Conservation (phyloP, 2,329 filamentous ascomycete species). For the Cordyceps pruinosa region DNA sequence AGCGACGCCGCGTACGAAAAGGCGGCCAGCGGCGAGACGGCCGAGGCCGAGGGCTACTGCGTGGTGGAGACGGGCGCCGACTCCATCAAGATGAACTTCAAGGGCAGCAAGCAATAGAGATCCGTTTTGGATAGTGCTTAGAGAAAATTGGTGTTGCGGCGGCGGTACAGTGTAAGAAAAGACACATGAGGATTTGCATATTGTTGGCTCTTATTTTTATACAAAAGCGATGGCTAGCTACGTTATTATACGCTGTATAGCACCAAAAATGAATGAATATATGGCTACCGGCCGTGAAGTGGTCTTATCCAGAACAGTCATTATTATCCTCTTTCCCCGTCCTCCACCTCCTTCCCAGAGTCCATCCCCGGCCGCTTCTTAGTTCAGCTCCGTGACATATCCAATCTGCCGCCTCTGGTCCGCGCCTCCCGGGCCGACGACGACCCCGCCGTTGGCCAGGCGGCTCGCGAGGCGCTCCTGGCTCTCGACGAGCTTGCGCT, state of each 20-base stretch:
- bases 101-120: conserved; percentile 18
- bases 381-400: conserved; percentile 48
- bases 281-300: background rate
- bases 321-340: background rate
- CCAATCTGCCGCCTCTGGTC: conserved; percentile 44
- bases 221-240: background rate
- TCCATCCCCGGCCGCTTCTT: too few species aligned
- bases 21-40: conserved; percentile 70
- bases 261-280: background rate
- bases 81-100: conserved; percentile 37
- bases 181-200: background rate
- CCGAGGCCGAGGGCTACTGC: conserved; percentile 59
- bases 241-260: background rate
- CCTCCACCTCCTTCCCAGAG: background rate
- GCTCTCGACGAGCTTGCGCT: conserved; percentile 46
- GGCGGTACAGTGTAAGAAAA: background rate
- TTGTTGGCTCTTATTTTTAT: background rate
- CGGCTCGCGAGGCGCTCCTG: conserved; percentile 34
- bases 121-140: background rate
- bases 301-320: background rate
- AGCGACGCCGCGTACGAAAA: conserved; percentile 56
- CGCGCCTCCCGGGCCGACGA: conserved; percentile 9
- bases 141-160: background rate
- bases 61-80: conserved; percentile 69
- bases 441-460: conserved; percentile 34